These are phyloP conservation scores for Vitellaria paradoxa DNA, from an alignment of 179 eudicot genomes.

Conservation along the genomic window DNA sequence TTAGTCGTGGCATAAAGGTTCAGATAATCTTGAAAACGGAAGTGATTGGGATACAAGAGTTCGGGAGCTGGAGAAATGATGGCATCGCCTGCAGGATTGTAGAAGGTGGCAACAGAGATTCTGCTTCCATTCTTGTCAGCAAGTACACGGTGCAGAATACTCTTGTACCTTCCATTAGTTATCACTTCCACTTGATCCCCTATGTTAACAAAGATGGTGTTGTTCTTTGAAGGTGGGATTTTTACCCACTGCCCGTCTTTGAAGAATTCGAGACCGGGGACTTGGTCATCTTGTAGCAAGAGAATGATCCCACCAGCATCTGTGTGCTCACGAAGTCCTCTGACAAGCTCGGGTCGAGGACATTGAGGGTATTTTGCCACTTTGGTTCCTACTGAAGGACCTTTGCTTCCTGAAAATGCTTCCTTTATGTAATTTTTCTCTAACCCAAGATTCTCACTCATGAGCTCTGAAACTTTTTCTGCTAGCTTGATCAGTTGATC, in stretches of 20 bases:
- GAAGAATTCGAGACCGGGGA: slow-evolving; percentile 74
- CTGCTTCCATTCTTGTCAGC: slow-evolving; percentile 64
- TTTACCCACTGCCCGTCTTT: slow-evolving; percentile 71
- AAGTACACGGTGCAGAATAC: slow-evolving; percentile 65
- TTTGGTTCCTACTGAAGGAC: slow-evolving; percentile 75
- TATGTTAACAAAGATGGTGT: slow-evolving; percentile 61
- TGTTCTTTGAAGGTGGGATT: slow-evolving; percentile 72
- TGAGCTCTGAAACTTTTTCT: slow-evolving; percentile 61
- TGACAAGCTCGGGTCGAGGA: slow-evolving; percentile 62
- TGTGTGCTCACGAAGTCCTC: slow-evolving; percentile 85
- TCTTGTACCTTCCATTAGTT: slow-evolving; percentile 72
- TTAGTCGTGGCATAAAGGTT: slow-evolving; percentile 57
- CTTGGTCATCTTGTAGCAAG: slow-evolving; percentile 78
- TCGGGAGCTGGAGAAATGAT: slow-evolving; percentile 53
- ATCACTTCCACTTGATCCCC: slow-evolving; percentile 82
- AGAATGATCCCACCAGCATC: slow-evolving; percentile 91
- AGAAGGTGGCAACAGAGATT: slow-evolving; percentile 75
- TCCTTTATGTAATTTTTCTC: slow-evolving; percentile 44
- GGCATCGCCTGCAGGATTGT: slow-evolving; percentile 80
- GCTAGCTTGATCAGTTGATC: slow-evolving; percentile 63
- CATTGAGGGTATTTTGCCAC: slow-evolving; percentile 81
- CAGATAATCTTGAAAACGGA: slow-evolving; percentile 60
- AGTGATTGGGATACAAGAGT: slow-evolving; percentile 47
- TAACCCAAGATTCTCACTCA: slow-evolving; percentile 76
- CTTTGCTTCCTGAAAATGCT: slow-evolving; percentile 52